Percentiles rank a stretch among this genome's conserved stretches.
Conservation (phyloP, 306 rosid genomes). For the Notholithocarpus densiflorus region DNA sequence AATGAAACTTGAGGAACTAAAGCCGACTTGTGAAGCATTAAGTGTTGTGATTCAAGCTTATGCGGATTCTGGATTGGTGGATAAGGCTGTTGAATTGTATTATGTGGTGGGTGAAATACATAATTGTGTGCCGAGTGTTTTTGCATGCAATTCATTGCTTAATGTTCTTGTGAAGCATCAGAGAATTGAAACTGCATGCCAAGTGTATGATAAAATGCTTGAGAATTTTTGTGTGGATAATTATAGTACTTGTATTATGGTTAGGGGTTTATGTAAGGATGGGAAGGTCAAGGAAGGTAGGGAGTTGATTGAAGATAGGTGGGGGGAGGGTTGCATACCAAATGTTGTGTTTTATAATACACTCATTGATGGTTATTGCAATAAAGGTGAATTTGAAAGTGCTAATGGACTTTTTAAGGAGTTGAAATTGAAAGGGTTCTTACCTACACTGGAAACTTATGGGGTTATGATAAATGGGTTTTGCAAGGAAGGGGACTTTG, state of each 20-base stretch:
- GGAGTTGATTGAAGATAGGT: slow-evolving; percentile 54
- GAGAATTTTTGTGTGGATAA: slow-evolving; percentile 39
- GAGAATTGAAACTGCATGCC: slow-evolving; percentile 45
- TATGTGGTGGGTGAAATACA: slow-evolving; percentile 29
- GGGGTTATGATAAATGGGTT: slow-evolving; percentile 67
- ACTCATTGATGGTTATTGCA: slow-evolving; percentile 71
- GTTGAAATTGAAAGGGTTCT: slow-evolving; percentile 65
- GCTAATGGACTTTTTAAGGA: slow-evolving; percentile 53
- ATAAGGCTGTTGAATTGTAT: slow-evolving; percentile 52
- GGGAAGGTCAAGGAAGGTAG: slow-evolving; percentile 65
- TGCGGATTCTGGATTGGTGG: slow-evolving; percentile 53
- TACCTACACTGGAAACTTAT: slow-evolving; percentile 57
- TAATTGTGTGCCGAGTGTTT: slow-evolving; percentile 42
- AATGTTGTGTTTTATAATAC: slow-evolving; percentile 69
- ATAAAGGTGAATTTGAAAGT: slow-evolving; percentile 47
- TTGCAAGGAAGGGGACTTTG: slow-evolving; percentile 63
- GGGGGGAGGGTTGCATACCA: slow-evolving; percentile 74
- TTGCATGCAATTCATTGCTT: slow-evolving; percentile 60
- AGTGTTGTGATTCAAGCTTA: slow-evolving; percentile 43
- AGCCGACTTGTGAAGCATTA: slow-evolving; percentile 55
- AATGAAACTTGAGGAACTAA: slow-evolving; percentile 38
- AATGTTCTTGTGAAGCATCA: slow-evolving; percentile 34
- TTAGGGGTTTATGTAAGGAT: slow-evolving; percentile 59
- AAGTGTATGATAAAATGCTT: slow-evolving; percentile 71
- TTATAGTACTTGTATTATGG: slow-evolving; percentile 63